These are phyloP conservation scores for Teunomyces tritomae DNA, from an alignment of 805 yeast species.

Conservation along the genomic window DNA sequence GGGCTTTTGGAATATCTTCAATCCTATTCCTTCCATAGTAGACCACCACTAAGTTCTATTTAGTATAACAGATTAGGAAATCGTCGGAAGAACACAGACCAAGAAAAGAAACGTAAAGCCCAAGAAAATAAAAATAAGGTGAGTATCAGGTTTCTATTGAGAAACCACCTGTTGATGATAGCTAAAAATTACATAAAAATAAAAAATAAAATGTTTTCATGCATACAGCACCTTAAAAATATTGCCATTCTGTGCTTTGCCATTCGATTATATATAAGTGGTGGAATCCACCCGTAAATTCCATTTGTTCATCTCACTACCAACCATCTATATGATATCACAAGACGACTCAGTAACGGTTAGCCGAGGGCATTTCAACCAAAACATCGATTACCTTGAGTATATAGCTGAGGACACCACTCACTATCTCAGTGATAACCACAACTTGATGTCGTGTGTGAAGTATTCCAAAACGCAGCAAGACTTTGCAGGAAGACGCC, in stretches of 20 bases:
- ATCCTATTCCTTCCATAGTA: too few species aligned
- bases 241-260: background rate
- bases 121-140: background rate
- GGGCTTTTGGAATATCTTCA: too few species aligned
- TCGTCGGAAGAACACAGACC: background rate
- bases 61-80: background rate
- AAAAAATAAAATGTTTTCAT: constrained; percentile 1
- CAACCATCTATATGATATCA: background rate
- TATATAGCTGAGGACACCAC: constrained; percentile 1
- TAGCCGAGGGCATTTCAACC: constrained; percentile 6
- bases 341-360: constrained; percentile 4
- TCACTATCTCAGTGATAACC: constrained; percentile 11
- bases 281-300: background rate
- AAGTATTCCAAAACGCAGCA: constrained; percentile 7
- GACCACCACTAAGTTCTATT: too few species aligned
- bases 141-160: background rate
- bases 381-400: constrained; percentile 34
- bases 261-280: constrained; percentile 1
- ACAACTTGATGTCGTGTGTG: constrained; percentile 17
- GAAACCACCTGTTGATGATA: constrained; percentile 3
- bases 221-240: background rate
- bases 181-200: background rate
- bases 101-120: background rate
- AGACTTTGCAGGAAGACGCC: constrained; percentile 5
- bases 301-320: background rate